phyloP scores from a whole-genome alignment of 306 rosid species.

The Begonia loranthoides region DNA sequence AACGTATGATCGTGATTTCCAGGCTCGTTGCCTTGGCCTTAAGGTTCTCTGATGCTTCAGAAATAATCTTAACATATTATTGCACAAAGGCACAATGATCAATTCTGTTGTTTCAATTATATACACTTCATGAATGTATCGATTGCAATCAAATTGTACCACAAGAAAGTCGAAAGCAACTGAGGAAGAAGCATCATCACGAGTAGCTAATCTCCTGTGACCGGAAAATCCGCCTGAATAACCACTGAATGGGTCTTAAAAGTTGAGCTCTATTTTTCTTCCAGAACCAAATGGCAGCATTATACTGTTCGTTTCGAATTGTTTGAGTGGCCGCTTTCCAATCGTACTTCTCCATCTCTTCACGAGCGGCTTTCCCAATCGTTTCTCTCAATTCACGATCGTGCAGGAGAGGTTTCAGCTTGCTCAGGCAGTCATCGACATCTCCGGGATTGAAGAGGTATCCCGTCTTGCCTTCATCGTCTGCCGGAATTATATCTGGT shows the following conservation, averaged over 20 bases:
- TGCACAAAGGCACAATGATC: no score
- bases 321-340: constrained; percentile 83
- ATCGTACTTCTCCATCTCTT: constrained; percentile 81
- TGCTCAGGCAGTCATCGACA: constrained; percentile 73
- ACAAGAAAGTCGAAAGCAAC: no score
- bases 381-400: constrained; percentile 53
- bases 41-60: no score
- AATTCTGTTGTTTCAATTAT: no score
- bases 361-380: constrained; percentile 70
- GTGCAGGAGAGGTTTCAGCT: constrained; percentile 53
- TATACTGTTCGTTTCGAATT: constrained; percentile 81
- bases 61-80: no score
- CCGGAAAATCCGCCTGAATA: constrained; percentile 43
- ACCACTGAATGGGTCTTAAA: constrained; percentile 69
- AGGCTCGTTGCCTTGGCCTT: no score
- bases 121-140: no score
- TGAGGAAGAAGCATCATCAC: constrained; percentile 16
- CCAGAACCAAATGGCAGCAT: constrained; percentile 96
- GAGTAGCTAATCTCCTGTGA: constrained; percentile 42
- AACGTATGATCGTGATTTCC: no score
- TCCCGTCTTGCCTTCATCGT: constrained; percentile 74
- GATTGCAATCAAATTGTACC: no score
- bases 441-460: constrained; percentile 58
- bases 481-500: constrained; percentile 82
- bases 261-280: constrained; percentile 64